A percentile compares a stretch with the other conserved stretches of the same genome.
Evolutionary conservation across 805 yeast genomes (phyloP).

Genomic region (Metschnikowia reukaufii): DNA sequence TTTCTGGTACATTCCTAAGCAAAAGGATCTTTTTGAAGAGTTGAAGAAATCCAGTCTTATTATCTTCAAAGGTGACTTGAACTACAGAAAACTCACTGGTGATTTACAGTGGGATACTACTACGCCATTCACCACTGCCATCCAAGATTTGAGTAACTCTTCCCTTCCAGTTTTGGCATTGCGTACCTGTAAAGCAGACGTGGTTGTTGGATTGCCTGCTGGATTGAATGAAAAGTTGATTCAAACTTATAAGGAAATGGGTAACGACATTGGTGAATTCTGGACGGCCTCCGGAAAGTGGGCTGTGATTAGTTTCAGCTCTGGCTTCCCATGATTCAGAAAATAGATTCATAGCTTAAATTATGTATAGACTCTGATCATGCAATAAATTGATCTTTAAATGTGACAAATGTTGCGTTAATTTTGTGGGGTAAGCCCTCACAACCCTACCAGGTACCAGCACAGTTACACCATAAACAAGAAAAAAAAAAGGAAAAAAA

Average conservation of each 20-base stretch:
- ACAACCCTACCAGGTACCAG: no score
- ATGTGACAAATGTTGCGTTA: neutral
- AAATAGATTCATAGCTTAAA: neutral
- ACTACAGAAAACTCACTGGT: slow-evolving; percentile 90
- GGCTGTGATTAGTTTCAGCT: slow-evolving; percentile 64
- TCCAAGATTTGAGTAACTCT: slow-evolving; percentile 63
- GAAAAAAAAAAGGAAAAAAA: neutral
- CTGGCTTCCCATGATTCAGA: neutral
- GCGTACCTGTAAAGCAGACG: slow-evolving; percentile 96
- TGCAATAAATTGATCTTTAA: neutral
- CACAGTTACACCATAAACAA: neutral
- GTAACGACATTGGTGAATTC: slow-evolving; percentile 64
- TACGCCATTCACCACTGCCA: slow-evolving; percentile 69
- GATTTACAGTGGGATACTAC: slow-evolving; percentile 87
- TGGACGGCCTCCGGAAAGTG: slow-evolving; percentile 93
- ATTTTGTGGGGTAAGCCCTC: neutral
- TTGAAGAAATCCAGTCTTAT: slow-evolving; percentile 65
- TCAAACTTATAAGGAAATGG: slow-evolving; percentile 54
- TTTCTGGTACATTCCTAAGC: slow-evolving; percentile 74
- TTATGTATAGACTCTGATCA: neutral
- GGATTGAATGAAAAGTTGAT: slow-evolving; percentile 73
- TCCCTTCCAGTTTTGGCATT: slow-evolving; percentile 67
- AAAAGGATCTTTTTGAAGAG: slow-evolving; percentile 59
- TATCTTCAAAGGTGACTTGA: slow-evolving; percentile 92
- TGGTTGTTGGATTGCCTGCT: slow-evolving; percentile 74